Percentiles rank a stretch among this genome's conserved stretches.
Evolutionary conservation across 1,139 yeast species (phyloP).

Genomic region (Magnusiomyces tetraspermus): DNA sequence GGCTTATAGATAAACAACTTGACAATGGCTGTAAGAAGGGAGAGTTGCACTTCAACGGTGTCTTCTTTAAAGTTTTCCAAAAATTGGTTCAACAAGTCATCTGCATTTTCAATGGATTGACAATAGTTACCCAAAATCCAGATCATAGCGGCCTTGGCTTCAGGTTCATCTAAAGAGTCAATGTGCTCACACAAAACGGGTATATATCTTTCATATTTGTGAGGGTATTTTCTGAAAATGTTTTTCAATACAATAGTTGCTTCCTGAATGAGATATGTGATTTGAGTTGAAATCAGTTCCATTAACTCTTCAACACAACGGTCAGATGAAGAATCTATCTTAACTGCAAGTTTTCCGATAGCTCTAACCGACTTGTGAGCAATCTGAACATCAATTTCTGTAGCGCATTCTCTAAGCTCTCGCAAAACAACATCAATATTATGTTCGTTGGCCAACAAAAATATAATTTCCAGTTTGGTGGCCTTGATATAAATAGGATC

Average conservation of each 20-base stretch:
- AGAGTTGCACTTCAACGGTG: conserved; percentile 61
- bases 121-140: conserved; percentile 82
- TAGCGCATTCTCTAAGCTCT: conserved; percentile 78
- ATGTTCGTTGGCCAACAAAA: conserved; percentile 57
- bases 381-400: conserved; percentile 77
- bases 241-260: conserved; percentile 67
- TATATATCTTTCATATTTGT: conserved; percentile 37
- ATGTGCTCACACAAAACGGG: conserved; percentile 38
- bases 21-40: conserved; percentile 64
- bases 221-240: conserved; percentile 68
- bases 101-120: conserved; percentile 41
- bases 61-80: conserved; percentile 48
- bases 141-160: conserved; percentile 65
- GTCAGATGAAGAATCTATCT: conserved; percentile 49
- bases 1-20: conserved; percentile 58
- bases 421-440: conserved; percentile 56
- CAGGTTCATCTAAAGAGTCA: conserved; percentile 56
- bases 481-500: conserved; percentile 87
- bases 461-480: conserved; percentile 80
- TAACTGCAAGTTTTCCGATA: conserved; percentile 79
- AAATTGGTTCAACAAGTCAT: conserved; percentile 40
- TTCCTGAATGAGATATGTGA: conserved; percentile 73
- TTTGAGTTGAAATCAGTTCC: conserved; percentile 54
- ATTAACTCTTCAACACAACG: conserved; percentile 56
- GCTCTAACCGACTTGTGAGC: conserved; percentile 83